Conservation (phyloP, 768 basidiomycete species). For the Rhizopogon vulgaris region DNA sequence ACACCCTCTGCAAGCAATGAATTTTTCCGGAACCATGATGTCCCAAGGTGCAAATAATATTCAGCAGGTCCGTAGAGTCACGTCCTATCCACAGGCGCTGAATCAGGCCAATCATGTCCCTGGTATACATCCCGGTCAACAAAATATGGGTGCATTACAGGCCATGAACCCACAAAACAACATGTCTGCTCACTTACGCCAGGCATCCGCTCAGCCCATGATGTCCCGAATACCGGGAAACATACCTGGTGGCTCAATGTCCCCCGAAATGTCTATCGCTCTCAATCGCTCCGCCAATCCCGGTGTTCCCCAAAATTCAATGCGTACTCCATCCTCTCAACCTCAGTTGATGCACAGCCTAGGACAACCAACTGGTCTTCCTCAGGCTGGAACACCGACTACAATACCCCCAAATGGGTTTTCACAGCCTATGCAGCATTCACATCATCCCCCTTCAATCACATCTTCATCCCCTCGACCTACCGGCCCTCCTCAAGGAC, state of each 20-base stretch:
- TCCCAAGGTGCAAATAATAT: conserved; percentile 31
- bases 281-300: conserved; percentile 32
- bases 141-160: conserved; percentile 35
- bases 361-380: conserved; percentile 28
- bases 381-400: conserved; percentile 23
- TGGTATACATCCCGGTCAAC: conserved; percentile 30
- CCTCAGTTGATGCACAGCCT: conserved; percentile 44
- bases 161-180: conserved; percentile 37
- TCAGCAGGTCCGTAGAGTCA: conserved; percentile 42
- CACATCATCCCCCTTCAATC: conserved; percentile 24
- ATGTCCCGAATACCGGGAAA: conserved; percentile 24
- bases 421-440: conserved; percentile 17
- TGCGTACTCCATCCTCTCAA: conserved; percentile 38
- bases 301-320: conserved; percentile 36
- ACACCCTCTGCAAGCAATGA: conserved; percentile 35
- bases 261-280: conserved; percentile 33
- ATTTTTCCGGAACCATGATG: conserved; percentile 38
- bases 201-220: conserved; percentile 30
- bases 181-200: conserved; percentile 33
- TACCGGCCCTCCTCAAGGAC: conserved; percentile 21
- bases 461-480: conserved; percentile 25
- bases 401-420: conserved; percentile 26
- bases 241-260: conserved; percentile 31
- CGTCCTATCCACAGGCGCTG: conserved; percentile 49
- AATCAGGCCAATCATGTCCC: conserved; percentile 32